Evolutionary conservation across 139 green algal genomes (phyloP).

Genomic region (Chlorella sorokiniana): DNA sequence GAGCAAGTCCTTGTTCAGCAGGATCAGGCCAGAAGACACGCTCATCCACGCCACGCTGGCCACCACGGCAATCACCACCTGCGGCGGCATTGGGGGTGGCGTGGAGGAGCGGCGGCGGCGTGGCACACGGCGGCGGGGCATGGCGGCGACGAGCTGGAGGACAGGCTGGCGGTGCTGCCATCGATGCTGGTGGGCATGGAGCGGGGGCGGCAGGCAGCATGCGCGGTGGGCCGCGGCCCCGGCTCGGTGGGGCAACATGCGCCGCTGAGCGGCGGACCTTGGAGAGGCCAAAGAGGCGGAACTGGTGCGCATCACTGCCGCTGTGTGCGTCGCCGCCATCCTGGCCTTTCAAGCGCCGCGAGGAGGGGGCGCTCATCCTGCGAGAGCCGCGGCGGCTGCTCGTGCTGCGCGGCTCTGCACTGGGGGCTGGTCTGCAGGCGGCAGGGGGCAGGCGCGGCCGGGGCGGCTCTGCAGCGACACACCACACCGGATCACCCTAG

Average conservation of each 20-base stretch:
- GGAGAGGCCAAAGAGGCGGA: constrained; percentile 12
- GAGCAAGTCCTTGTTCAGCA: constrained; percentile 88
- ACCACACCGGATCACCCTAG: no score
- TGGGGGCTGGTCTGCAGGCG: no score
- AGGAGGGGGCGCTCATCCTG: not conserved
- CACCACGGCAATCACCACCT: constrained; percentile 30
- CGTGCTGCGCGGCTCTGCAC: no score
- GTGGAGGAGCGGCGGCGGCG: no score
- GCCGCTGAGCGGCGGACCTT: not conserved
- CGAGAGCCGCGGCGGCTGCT: not conserved
- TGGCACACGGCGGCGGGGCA: not conserved
- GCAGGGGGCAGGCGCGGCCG: not conserved
- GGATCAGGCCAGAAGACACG: constrained; percentile 66
- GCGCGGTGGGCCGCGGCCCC: not conserved
- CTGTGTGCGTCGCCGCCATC: no score
- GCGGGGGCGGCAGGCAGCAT: not conserved
- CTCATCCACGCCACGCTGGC: constrained; percentile 73
- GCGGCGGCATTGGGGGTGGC: not conserved
- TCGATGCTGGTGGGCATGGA: no score
- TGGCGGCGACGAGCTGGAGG: not conserved
- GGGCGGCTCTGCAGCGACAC: no score
- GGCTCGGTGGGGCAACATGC: not conserved
- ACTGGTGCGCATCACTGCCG: constrained; percentile 5
- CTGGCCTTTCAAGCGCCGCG: not conserved
- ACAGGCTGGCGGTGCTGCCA: not conserved